Percentiles rank a stretch among this genome's conserved stretches.
Evolutionary conservation across 2,329 filamentous ascomycete species (phyloP).

Genomic region (Cylindrodendrum hubeiense): DNA sequence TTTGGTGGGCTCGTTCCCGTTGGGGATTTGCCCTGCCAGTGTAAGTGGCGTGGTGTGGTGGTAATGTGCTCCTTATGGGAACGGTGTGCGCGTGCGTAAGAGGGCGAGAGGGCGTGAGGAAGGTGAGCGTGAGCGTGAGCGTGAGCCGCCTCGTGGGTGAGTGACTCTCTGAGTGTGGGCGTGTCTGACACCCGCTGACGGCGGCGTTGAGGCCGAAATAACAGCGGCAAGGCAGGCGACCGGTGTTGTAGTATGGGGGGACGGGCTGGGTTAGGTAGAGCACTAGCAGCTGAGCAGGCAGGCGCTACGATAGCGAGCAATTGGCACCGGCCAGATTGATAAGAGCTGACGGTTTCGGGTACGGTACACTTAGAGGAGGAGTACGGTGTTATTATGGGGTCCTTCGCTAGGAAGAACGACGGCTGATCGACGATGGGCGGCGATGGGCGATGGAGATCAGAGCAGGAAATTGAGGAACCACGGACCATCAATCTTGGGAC

Average conservation of each 20-base stretch:
- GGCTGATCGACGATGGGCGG: constrained; percentile 3
- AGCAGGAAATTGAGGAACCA: constrained; percentile 17
- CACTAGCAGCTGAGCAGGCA: constrained; percentile 9
- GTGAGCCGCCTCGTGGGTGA: background rate
- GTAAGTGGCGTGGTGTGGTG: constrained; percentile 32
- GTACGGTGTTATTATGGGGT: constrained; percentile 15
- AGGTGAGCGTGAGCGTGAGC: constrained; percentile 10
- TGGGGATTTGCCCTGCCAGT: constrained; percentile 29
- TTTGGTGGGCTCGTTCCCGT: constrained; percentile 24
- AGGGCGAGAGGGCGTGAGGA: constrained; percentile 8
- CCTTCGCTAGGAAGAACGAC: background rate
- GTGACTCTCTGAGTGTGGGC: constrained; percentile 14
- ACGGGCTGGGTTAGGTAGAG: constrained; percentile 12
- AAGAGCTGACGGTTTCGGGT: constrained; percentile 20
- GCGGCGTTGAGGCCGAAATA: constrained; percentile 16
- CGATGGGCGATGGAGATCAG: constrained; percentile 6
- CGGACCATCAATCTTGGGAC: constrained; percentile 16
- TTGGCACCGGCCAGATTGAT: constrained; percentile 21
- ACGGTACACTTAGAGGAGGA: constrained; percentile 16
- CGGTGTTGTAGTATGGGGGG: constrained; percentile 8
- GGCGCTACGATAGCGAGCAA: constrained; percentile 7
- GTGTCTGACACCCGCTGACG: constrained; percentile 28
- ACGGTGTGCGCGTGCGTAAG: constrained; percentile 30
- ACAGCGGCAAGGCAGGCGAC: constrained; percentile 14
- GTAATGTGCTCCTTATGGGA: constrained; percentile 33